A percentile compares a stretch with the other conserved stretches of the same genome.
Evolutionary conservation across 108 stramenopile species (phyloP).

Genomic region (Schizochytrium sp.): DNA sequence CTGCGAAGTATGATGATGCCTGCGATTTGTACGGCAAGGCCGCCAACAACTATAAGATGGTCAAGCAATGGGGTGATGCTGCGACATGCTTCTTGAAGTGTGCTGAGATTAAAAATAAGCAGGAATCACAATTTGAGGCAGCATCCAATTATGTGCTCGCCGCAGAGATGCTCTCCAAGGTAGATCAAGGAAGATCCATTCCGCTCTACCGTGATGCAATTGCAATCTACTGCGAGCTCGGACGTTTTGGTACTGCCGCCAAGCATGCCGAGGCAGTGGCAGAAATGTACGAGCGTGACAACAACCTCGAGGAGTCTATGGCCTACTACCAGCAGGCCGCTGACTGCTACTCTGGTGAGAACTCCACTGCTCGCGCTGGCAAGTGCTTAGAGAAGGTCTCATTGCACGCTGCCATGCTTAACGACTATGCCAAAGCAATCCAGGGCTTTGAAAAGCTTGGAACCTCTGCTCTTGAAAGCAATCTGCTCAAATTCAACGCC

Average conservation of each 20-base stretch:
- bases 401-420: background rate
- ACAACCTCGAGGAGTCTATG: slow-evolving; percentile 34
- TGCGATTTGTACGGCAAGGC: slow-evolving; percentile 56
- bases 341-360: slow-evolving; percentile 53
- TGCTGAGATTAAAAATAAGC: slow-evolving; percentile 47
- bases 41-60: slow-evolving; percentile 52
- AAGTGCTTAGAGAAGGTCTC: slow-evolving; percentile 58
- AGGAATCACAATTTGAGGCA: slow-evolving; percentile 43
- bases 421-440: slow-evolving; percentile 40
- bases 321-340: slow-evolving; percentile 43
- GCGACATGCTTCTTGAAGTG: slow-evolving; percentile 56
- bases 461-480: background rate
- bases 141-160: slow-evolving; percentile 41
- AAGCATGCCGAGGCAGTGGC: slow-evolving; percentile 24
- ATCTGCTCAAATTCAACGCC: slow-evolving; percentile 61
- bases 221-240: slow-evolving; percentile 30
- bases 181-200: background rate
- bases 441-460: slow-evolving; percentile 50
- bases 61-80: slow-evolving; percentile 33
- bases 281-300: slow-evolving; percentile 49
- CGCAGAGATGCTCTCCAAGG: slow-evolving; percentile 24
- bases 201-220: slow-evolving; percentile 27
- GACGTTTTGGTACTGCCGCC: slow-evolving; percentile 46
- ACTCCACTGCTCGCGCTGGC: slow-evolving; percentile 25
- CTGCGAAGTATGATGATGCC: slow-evolving; percentile 57